Conservation (phyloP, 495 filamentous ascomycete genomes). For the Podospora pseudoanserina region DNA sequence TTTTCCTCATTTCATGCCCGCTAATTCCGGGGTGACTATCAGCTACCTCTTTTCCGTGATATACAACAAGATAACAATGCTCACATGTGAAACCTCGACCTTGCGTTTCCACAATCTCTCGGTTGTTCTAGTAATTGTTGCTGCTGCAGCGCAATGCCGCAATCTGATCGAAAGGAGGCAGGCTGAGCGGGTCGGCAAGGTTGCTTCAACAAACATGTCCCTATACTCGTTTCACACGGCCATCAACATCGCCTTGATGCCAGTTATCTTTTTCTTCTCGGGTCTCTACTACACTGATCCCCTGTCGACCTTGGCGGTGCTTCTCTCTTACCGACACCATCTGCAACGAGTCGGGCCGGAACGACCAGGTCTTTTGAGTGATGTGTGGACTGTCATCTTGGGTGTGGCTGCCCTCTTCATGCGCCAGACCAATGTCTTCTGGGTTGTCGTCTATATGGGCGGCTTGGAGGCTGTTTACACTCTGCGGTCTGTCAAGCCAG, state of each 20-base stretch:
- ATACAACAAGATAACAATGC: conserved; percentile 29
- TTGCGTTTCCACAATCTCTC: conserved; percentile 54
- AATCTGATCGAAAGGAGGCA: conserved; percentile 27
- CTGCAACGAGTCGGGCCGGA: conserved; percentile 37
- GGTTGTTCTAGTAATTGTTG: conserved; percentile 38
- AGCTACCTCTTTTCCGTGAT: conserved; percentile 57
- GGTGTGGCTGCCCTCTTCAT: conserved; percentile 66
- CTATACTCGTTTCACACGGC: conserved; percentile 55
- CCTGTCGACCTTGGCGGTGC: conserved; percentile 60
- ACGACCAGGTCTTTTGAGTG: conserved; percentile 28
- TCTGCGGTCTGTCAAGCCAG: conserved; percentile 39
- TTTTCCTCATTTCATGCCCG: conserved; percentile 5
- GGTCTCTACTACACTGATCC: conserved; percentile 93
- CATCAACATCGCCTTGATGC: conserved; percentile 81
- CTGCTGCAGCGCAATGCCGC: conserved; percentile 35
- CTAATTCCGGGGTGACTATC: background rate
- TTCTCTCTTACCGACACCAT: conserved; percentile 64
- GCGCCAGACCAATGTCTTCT: conserved; percentile 95
- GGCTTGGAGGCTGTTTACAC: conserved; percentile 61
- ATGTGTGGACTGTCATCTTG: conserved; percentile 46
- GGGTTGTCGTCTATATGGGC: conserved; percentile 83
- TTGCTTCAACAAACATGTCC: conserved; percentile 11
- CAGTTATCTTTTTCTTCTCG: conserved; percentile 91
- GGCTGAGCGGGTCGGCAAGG: conserved; percentile 11
- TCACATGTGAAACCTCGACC: conserved; percentile 42